Conservation (phyloP, 169 alveolate genomes). For the Cryptosporidium xiaoi region DNA sequence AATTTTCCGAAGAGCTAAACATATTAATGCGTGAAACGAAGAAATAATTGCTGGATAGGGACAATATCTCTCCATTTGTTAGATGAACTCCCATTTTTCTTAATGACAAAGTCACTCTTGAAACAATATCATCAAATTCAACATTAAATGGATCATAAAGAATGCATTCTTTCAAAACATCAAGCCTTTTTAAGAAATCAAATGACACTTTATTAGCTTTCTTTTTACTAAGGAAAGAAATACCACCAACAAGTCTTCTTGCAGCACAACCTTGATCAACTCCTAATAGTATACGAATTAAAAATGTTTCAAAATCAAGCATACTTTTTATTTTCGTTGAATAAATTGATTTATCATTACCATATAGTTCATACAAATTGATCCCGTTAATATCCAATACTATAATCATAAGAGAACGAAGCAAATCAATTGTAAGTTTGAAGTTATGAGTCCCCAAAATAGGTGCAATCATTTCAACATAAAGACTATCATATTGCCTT, state of each 20-base stretch:
- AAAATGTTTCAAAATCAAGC: constrained; percentile 4
- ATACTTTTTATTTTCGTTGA: background rate
- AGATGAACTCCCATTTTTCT: constrained; percentile 1
- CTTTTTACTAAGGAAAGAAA: background rate
- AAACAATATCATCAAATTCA: background rate
- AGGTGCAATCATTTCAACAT: background rate
- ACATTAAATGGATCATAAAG: background rate
- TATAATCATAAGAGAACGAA: background rate
- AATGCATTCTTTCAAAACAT: constrained; percentile 4
- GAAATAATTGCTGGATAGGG: background rate
- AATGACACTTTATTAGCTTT: constrained; percentile 13
- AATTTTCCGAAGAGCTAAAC: background rate
- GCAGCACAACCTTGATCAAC: constrained; percentile 5
- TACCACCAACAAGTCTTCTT: background rate
- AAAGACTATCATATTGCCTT: constrained; percentile 4
- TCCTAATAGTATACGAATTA: constrained; percentile 10
- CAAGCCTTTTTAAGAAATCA: constrained; percentile 4
- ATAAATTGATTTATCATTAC: background rate
- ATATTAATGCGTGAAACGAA: background rate
- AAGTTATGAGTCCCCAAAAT: background rate
- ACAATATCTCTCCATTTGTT: background rate
- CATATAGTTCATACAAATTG: background rate
- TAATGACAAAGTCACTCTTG: background rate
- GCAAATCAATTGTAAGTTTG: background rate
- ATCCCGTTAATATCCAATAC: constrained; percentile 9